Evolutionary conservation across 768 basidiomycete genomes (phyloP).

Genomic region (Lentinula lateritia): DNA sequence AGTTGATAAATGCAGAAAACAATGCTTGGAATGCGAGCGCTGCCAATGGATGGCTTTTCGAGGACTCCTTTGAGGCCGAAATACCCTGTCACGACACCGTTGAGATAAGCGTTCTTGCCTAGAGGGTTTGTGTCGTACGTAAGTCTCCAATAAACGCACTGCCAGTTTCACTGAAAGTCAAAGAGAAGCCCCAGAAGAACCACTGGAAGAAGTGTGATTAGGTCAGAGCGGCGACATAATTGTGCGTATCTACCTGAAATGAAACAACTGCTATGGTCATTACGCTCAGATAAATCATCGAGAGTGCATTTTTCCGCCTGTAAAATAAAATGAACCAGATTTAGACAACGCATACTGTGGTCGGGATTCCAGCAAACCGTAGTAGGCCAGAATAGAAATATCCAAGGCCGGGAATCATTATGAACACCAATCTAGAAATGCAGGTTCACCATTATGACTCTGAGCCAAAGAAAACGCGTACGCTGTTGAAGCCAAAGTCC

Average conservation of each 20-base stretch:
- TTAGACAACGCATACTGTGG: too few species aligned
- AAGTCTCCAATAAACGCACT: slow-evolving; percentile 79
- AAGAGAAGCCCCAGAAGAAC: slow-evolving; percentile 97
- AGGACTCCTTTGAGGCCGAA: slow-evolving; percentile 81
- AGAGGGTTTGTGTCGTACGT: slow-evolving; percentile 24
- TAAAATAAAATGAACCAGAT: slow-evolving; percentile 33
- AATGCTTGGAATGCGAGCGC: slow-evolving; percentile 62
- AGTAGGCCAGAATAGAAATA: slow-evolving; percentile 81
- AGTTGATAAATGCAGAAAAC: slow-evolving; percentile 83
- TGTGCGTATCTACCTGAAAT: slow-evolving; percentile 57
- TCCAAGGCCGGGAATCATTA: slow-evolving; percentile 84
- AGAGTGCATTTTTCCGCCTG: slow-evolving; percentile 88
- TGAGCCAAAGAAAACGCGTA: slow-evolving; percentile 37
- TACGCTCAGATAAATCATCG: slow-evolving; percentile 82
- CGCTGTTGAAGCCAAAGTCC: slow-evolving; percentile 67
- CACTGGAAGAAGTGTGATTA: slow-evolving; percentile 46
- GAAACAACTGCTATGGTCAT: slow-evolving; percentile 73
- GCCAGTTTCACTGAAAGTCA: slow-evolving; percentile 81
- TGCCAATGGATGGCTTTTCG: slow-evolving; percentile 69
- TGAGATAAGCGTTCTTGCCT: not conserved
- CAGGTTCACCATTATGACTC: not conserved
- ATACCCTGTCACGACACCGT: slow-evolving; percentile 45
- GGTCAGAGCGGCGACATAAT: not conserved
- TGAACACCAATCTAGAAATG: slow-evolving; percentile 28
- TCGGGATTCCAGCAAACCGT: not conserved